A percentile compares a stretch with the other conserved stretches of the same genome.
Evolutionary conservation across 441 rosid genomes (phyloP).

Genomic region (Corymbia calophylla): DNA sequence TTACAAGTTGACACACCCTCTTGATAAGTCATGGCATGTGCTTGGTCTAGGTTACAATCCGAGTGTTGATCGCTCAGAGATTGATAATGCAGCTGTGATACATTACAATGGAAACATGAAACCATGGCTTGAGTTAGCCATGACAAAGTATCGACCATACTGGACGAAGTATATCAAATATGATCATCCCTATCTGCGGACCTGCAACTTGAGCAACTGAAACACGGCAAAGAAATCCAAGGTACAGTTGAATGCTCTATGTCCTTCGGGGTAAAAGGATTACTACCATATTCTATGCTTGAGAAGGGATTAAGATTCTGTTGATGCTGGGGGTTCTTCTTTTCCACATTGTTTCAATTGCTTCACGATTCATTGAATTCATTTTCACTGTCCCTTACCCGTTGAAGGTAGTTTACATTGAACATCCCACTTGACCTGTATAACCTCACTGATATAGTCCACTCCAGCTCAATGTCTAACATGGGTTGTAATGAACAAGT

Average conservation of each 20-base stretch:
- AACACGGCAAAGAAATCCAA: conserved; percentile 4
- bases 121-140: conserved; percentile 95
- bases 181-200: conserved; percentile 74
- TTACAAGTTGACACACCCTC: conserved; percentile 74
- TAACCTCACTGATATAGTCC: background rate
- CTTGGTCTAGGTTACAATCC: conserved; percentile 97
- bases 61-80: conserved; percentile 65
- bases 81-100: conserved; percentile 79
- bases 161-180: conserved; percentile 90
- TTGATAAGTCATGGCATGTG: conserved; percentile 93
- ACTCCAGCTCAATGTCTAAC: background rate
- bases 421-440: conserved; percentile 22
- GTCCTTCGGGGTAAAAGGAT: background rate
- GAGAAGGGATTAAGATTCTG: conserved; percentile 2
- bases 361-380: conserved; percentile 40
- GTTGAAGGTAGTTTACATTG: conserved; percentile 12
- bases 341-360: conserved; percentile 25
- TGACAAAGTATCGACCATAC: conserved; percentile 81
- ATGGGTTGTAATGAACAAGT: conserved; percentile 1
- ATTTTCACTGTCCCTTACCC: conserved; percentile 11
- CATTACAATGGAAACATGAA: conserved; percentile 99
- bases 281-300: conserved; percentile 1
- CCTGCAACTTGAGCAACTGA: conserved; percentile 73
- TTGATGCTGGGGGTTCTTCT: conserved; percentile 4
- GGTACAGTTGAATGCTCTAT: conserved; percentile 6